Conservation (phyloP, 768 basidiomycete species). For the Omphalotus guepiniiformis region DNA sequence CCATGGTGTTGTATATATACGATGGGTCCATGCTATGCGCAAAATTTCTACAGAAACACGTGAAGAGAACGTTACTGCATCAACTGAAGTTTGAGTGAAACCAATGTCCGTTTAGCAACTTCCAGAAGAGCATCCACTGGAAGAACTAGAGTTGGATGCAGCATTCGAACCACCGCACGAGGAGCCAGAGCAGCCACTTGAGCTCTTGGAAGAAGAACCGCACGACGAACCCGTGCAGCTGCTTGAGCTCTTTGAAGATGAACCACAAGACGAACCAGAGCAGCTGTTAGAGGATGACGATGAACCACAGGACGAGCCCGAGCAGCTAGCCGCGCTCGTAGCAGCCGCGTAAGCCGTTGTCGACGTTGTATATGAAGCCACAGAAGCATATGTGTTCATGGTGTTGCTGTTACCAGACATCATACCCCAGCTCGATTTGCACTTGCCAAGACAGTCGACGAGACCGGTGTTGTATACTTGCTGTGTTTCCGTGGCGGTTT, state of each 20-base stretch:
- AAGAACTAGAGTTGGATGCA: constrained; percentile 9
- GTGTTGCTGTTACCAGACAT: constrained; percentile 46
- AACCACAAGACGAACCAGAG: not conserved
- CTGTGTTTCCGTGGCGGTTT: constrained; percentile 32
- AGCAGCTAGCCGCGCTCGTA: not conserved
- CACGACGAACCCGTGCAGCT: constrained; percentile 4
- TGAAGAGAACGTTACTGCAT: constrained; percentile 24
- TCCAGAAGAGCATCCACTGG: constrained; percentile 20
- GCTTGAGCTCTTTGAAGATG: not conserved
- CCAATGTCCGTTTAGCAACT: constrained; percentile 25
- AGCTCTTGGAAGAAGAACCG: constrained; percentile 1
- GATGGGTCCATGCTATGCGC: constrained; percentile 18
- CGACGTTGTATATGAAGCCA: constrained; percentile 14
- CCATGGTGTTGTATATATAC: constrained; percentile 23
- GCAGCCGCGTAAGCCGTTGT: constrained; percentile 5
- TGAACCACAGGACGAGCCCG: not conserved
- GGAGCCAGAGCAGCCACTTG: constrained; percentile 20
- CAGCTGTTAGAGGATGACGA: not conserved
- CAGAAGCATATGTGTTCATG: constrained; percentile 42
- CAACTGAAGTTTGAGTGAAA: constrained; percentile 17
- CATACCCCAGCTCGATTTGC: constrained; percentile 56
- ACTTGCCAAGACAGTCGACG: constrained; percentile 36
- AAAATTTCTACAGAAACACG: constrained; percentile 28
- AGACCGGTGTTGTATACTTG: constrained; percentile 49
- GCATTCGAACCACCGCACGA: constrained; percentile 11